phyloP scores from a whole-genome alignment of 2,329 filamentous ascomycete genomes.

The Myriosclerotinia scirpicola region DNA sequence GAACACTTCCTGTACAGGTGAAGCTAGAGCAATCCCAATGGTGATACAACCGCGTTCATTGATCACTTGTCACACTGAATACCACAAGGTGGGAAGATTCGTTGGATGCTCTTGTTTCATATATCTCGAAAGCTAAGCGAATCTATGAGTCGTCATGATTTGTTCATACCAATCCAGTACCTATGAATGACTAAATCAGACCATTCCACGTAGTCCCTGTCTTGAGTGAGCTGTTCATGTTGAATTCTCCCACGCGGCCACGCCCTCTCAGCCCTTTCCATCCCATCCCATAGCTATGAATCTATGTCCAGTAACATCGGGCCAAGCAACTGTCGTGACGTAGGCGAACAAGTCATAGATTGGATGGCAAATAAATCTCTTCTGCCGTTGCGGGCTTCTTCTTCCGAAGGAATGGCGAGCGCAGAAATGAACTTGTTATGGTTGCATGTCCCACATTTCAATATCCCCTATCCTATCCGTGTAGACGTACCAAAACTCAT shows the following conservation, averaged over 20 bases:
- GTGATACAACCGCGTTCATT: constrained; percentile 2
- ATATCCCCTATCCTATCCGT: not conserved
- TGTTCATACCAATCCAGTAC: not conserved
- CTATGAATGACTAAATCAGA: not conserved
- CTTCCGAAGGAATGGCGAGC: not conserved
- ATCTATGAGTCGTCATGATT: not conserved
- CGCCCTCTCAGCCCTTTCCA: not conserved
- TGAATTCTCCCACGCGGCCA: not conserved
- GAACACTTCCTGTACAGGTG: not conserved
- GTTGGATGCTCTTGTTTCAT: not conserved
- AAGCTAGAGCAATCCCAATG: not conserved
- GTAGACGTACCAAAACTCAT: not conserved
- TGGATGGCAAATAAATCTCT: not conserved
- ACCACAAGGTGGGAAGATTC: not conserved
- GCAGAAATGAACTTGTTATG: not conserved
- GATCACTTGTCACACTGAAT: not conserved
- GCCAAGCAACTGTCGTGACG: not conserved
- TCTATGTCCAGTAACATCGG: not conserved
- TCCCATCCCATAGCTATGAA: not conserved
- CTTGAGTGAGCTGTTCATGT: constrained; percentile 1
- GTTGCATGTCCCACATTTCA: not conserved
- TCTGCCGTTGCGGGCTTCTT: not conserved
- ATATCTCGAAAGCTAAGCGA: not conserved
- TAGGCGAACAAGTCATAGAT: not conserved
- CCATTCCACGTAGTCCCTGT: constrained; percentile 6